phyloP scores from a whole-genome alignment of 1,284 basidiomycete species.

The Ustilago crameri region DNA sequence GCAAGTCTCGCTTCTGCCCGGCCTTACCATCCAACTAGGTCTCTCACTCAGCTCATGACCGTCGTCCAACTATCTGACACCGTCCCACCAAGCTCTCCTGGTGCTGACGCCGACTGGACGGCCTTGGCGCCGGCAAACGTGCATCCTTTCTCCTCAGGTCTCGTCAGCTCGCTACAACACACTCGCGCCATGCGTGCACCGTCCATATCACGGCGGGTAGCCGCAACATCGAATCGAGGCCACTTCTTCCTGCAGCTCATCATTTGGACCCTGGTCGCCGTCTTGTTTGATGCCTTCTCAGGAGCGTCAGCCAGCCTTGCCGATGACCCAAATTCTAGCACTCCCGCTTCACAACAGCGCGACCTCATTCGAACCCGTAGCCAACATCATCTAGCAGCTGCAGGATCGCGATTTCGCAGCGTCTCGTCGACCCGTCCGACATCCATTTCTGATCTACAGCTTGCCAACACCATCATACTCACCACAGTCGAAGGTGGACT shows the following conservation, averaged over 20 bases:
- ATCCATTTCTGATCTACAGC: conserved; percentile 71
- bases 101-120: conserved; percentile 9
- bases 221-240: not conserved
- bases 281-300: conserved; percentile 25
- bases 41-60: no score
- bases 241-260: conserved; percentile 37
- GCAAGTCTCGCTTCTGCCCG: conserved; percentile 4
- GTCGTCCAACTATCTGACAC: not conserved
- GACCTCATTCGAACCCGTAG: conserved; percentile 23
- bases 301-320: conserved; percentile 9
- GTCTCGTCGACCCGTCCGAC: conserved; percentile 26
- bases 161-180: conserved; percentile 25
- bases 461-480: conserved; percentile 81
- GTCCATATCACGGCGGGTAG: not conserved
- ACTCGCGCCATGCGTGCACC: not conserved
- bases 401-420: conserved; percentile 27
- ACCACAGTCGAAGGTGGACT: conserved; percentile 90
- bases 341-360: conserved; percentile 14
- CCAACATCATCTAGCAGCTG: conserved; percentile 19
- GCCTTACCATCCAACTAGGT: not conserved
- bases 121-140: conserved; percentile 21
- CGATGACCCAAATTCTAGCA: conserved; percentile 24
- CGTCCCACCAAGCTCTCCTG: not conserved
- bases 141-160: conserved; percentile 22
- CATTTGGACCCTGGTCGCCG: conserved; percentile 27